Base-by-base conservation (phyloP, 148 eudicot genomes). In the Silene latifolia region DNA sequence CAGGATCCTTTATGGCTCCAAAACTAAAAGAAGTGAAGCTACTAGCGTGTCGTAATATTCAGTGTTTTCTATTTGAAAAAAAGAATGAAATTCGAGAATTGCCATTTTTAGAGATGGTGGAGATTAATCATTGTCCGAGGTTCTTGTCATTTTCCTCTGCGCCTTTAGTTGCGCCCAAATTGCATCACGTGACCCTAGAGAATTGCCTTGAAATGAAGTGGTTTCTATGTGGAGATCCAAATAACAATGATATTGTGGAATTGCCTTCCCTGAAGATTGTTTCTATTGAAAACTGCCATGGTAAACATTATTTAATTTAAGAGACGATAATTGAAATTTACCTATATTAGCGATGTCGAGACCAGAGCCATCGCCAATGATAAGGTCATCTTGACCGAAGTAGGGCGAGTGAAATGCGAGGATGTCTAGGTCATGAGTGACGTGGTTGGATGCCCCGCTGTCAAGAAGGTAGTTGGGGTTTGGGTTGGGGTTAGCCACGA, bases 31-130 rank as follows among this genome's bases (percentile, higher is more conserved):
- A 0, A 18, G 53, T 67, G 42, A 11, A 7, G 44, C 0, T 39
- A 39, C 0, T 0, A 39, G 8, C 4, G 0, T 39, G 8, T 39
- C 0, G 0, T 0, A 5, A 6, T 39, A 0, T 39, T 0, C 44
- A 7, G 8, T 39, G 4, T 24, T 63, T 63, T 63, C 8, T 63
- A n/a, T 63, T 42, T 1, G 42, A 13, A 63, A 63, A 63, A 20
- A 8, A 3, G 57, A 53, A 53, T 53, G 8, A 39, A 39, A 8
- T 39, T 39, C 57, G 5, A 2, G 57, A 53, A 53, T 6, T 62
- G 17, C 15, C 65, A 62, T 24, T 27, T 0, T 21, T 62, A 27
- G 65, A 62, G 15, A 62, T 0, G 13, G 65, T 62, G 15, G 32
- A 7, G 2, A 62, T 62, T 23, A 8, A 3, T 1, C 2, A 4